These are phyloP conservation scores for Ehretia macrophylla DNA, from an alignment of 257 asterid genomes.

Conservation along the genomic window DNA sequence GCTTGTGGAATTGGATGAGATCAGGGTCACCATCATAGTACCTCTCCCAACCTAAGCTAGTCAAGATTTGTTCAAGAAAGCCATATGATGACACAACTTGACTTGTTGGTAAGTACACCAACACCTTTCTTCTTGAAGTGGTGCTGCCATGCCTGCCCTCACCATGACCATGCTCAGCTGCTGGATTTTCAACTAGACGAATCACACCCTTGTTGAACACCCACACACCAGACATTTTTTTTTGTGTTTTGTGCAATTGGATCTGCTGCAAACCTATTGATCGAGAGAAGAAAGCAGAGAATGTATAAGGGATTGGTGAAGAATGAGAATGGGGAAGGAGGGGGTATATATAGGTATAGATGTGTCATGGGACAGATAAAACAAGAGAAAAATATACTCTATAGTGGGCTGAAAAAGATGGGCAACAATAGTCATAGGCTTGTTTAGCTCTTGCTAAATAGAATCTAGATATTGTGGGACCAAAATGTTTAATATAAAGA, in stretches of 20 bases:
- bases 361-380: slow-evolving; percentile 13
- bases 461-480: slow-evolving; percentile 65
- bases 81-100: slow-evolving; percentile 62
- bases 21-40: slow-evolving; percentile 64
- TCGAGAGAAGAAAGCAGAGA: not conserved
- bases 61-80: slow-evolving; percentile 51
- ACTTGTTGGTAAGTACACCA: slow-evolving; percentile 67
- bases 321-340: slow-evolving; percentile 16
- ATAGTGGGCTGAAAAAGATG: slow-evolving; percentile 37
- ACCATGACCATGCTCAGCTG: slow-evolving; percentile 35
- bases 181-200: slow-evolving; percentile 58
- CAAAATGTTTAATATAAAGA: slow-evolving; percentile 14
- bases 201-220: slow-evolving; percentile 78
- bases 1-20: slow-evolving; percentile 75
- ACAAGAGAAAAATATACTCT: slow-evolving; percentile 24
- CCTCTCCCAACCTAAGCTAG: slow-evolving; percentile 78
- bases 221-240: slow-evolving; percentile 85
- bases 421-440: slow-evolving; percentile 26
- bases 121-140: slow-evolving; percentile 44
- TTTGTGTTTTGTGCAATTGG: too few relatives aligned
- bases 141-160: slow-evolving; percentile 15
- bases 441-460: slow-evolving; percentile 28
- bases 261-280: not conserved
- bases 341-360: slow-evolving; percentile 61
- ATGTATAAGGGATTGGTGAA: slow-evolving; percentile 6